Evolutionary conservation across 2,329 filamentous ascomycete genomes (phyloP).

Genomic region (Claviceps paspali): DNA sequence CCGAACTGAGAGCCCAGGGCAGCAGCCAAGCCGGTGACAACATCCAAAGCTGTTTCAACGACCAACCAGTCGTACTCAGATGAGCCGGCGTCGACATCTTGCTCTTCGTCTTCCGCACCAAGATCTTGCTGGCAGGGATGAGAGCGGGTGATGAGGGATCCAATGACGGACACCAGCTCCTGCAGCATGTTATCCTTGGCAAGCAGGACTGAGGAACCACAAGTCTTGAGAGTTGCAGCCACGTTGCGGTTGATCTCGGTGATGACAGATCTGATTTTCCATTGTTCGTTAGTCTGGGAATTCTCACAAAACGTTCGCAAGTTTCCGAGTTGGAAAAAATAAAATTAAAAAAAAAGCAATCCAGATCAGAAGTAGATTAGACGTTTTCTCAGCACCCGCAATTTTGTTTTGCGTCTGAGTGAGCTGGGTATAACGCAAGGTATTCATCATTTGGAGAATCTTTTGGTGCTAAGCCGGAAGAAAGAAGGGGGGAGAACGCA

Average conservation of each 20-base stretch:
- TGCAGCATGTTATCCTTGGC: slow-evolving; percentile 54
- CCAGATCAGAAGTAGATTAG: slow-evolving; percentile 24
- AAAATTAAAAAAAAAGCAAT: slow-evolving; percentile 8
- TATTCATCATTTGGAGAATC: slow-evolving; percentile 73
- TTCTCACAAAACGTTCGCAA: not conserved
- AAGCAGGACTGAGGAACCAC: slow-evolving; percentile 71
- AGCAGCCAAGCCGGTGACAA: slow-evolving; percentile 68
- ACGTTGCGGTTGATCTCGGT: slow-evolving; percentile 93
- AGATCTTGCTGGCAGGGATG: slow-evolving; percentile 90
- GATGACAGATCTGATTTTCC: slow-evolving; percentile 52
- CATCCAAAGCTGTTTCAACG: slow-evolving; percentile 85
- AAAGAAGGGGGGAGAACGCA: no score
- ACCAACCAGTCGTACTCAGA: slow-evolving; percentile 98
- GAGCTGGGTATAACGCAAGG: slow-evolving; percentile 96
- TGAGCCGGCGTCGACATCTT: slow-evolving; percentile 56
- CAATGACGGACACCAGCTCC: slow-evolving; percentile 60
- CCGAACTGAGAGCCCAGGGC: slow-evolving; percentile 69
- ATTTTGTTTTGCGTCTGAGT: slow-evolving; percentile 85
- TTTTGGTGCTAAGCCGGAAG: no score
- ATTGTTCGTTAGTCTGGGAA: not conserved
- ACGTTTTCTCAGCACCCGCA: slow-evolving; percentile 78
- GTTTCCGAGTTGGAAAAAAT: not conserved
- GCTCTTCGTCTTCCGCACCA: slow-evolving; percentile 63
- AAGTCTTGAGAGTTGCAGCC: slow-evolving; percentile 77
- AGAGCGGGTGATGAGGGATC: slow-evolving; percentile 70